Evolutionary conservation across 2,329 filamentous ascomycete species (phyloP).

Genomic region (Pseudogymnoascus sp.): DNA sequence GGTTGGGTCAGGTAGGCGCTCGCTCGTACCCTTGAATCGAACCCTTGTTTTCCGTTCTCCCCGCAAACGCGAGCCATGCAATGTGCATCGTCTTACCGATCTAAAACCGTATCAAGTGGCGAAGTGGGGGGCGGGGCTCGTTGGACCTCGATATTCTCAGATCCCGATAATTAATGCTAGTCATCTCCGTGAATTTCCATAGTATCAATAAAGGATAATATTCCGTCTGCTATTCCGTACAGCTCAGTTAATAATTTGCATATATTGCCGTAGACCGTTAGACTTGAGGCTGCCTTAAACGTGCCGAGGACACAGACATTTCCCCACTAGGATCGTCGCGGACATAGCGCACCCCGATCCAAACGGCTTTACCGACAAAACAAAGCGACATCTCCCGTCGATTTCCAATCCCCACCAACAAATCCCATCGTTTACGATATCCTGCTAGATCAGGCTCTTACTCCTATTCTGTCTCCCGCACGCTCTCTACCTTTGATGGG

Average conservation of each 20-base stretch:
- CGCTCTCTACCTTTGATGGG: not conserved
- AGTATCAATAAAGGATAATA: not conserved
- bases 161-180: not conserved
- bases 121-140: not conserved
- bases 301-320: conserved; percentile 1
- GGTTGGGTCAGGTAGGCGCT: not conserved
- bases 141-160: not conserved
- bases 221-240: not conserved
- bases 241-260: not conserved
- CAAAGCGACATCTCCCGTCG: conserved; percentile 2
- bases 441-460: not conserved
- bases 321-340: conserved; percentile 7
- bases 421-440: not conserved
- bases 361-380: conserved; percentile 4
- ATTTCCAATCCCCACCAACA: conserved; percentile 2
- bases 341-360: conserved; percentile 1
- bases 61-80: not conserved
- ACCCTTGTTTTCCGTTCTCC: conserved; percentile 3
- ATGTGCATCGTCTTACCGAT: not conserved
- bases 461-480: not conserved
- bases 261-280: not conserved
- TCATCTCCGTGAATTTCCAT: not conserved
- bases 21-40: not conserved
- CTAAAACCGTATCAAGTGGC: conserved; percentile 5
- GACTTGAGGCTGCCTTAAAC: conserved; percentile 4